Evolutionary conservation across 495 filamentous ascomycete species (phyloP).

Genomic region (Neurospora sp.): DNA sequence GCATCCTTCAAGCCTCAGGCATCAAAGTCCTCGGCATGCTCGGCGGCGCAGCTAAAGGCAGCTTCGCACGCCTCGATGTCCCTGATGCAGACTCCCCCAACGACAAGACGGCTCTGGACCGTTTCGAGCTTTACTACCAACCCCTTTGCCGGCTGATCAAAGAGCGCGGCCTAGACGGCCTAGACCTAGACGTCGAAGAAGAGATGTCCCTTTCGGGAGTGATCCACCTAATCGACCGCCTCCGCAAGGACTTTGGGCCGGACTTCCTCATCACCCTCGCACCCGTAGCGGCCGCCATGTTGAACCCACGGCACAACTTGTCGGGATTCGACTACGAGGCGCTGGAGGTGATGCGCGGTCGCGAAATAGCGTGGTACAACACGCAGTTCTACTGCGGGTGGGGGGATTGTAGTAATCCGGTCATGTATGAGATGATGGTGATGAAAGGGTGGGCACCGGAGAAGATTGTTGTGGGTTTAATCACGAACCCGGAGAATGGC

Average conservation of each 20-base stretch:
- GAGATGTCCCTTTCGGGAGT: conserved; percentile 60
- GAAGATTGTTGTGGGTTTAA: conserved; percentile 61
- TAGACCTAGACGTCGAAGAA: conserved; percentile 85
- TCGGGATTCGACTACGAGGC: conserved; percentile 67
- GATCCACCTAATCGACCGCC: conserved; percentile 61
- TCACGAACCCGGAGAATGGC: conserved; percentile 70
- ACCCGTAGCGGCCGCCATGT: conserved; percentile 65
- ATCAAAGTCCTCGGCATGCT: conserved; percentile 75
- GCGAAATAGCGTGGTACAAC: conserved; percentile 72
- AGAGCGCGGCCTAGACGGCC: conserved; percentile 51
- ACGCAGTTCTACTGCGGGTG: conserved; percentile 81
- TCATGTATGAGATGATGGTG: conserved; percentile 56
- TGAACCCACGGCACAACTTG: conserved; percentile 45
- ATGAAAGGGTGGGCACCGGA: conserved; percentile 75
- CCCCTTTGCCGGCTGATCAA: conserved; percentile 54
- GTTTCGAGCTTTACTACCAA: conserved; percentile 58
- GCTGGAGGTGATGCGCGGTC: conserved; percentile 55
- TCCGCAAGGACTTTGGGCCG: conserved; percentile 61
- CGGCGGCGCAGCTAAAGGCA: conserved; percentile 67
- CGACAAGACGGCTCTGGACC: background rate
- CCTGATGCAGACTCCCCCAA: conserved; percentile 13
- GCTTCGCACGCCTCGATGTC: conserved; percentile 53
- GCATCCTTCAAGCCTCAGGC: conserved; percentile 51
- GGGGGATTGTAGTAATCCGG: conserved; percentile 48
- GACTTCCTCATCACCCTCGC: conserved; percentile 68